These are phyloP conservation scores for Tulasnella sp. DNA, from an alignment of 768 basidiomycete species.

Conservation along the genomic window DNA sequence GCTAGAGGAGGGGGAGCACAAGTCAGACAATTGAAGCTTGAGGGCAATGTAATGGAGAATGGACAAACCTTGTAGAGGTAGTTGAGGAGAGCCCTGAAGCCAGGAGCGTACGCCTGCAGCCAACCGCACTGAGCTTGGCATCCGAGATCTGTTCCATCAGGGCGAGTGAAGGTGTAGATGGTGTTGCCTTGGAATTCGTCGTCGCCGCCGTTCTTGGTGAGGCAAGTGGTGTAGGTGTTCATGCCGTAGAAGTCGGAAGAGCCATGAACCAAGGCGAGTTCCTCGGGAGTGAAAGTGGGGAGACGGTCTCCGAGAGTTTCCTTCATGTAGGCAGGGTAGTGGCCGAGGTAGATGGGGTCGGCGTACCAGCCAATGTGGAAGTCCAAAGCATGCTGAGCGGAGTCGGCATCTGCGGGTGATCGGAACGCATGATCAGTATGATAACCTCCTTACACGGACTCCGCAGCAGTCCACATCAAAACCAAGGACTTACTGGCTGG, in stretches of 20 bases:
- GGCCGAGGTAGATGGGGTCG: slow-evolving; percentile 66
- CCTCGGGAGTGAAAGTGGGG: slow-evolving; percentile 49
- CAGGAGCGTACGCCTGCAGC: slow-evolving; percentile 61
- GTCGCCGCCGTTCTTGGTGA: slow-evolving; percentile 50
- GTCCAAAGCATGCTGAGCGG: slow-evolving; percentile 65
- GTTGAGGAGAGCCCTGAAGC: slow-evolving; percentile 62
- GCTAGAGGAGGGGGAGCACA: slow-evolving; percentile 27
- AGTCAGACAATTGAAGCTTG: not conserved
- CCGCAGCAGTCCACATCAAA: not conserved
- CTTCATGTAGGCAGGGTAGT: slow-evolving; percentile 52
- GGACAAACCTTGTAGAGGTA: slow-evolving; percentile 57
- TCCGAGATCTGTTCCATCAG: slow-evolving; percentile 57
- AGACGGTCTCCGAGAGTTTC: slow-evolving; percentile 52
- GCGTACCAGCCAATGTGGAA: slow-evolving; percentile 49
- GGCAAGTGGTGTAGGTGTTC: slow-evolving; percentile 64
- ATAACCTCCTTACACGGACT: not conserved
- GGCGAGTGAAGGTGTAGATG: slow-evolving; percentile 53
- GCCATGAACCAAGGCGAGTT: slow-evolving; percentile 49
- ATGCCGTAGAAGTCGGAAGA: slow-evolving; percentile 67
- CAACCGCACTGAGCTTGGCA: slow-evolving; percentile 57
- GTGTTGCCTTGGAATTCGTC: slow-evolving; percentile 58
- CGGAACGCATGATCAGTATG: slow-evolving; percentile 8
- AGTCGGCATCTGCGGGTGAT: slow-evolving; percentile 46
- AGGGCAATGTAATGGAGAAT: too few species aligned
- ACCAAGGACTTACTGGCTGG: slow-evolving; percentile 49